Base-by-base conservation (phyloP, 768 basidiomycete species). In the Arthromyces matolae region DNA sequence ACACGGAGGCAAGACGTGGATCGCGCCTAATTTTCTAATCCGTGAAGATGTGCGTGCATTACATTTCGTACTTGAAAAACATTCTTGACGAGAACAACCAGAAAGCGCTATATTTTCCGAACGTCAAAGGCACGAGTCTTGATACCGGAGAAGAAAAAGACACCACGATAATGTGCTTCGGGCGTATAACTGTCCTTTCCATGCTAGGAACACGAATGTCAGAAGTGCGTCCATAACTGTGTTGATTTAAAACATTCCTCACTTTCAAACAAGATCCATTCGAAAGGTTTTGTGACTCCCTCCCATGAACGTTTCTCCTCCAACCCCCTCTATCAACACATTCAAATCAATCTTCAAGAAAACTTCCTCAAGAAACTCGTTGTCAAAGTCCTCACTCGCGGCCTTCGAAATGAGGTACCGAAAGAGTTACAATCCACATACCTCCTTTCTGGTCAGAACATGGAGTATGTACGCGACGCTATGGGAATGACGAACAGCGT, bases 1-100 rank as follows among this genome's bases (percentile, higher is more conserved):
- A 34, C 80, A 92, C 56, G 93, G 92, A 13, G 95, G 95, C 13
- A 98, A 98, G 70, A 86, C 88, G 8, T 98, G 92, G 93, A 80
- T 93, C 42, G 93, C 93, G 9, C 94, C 93, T 1, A 82, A 78
- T 18, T 86, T 89, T 18, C 73, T 97, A 57, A 93, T 98, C 53
- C 81, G 84, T 23, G 89, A 93, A 70, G 91, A 95, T 55, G 94
- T 94, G 60, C 56, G n/a, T n/a, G n/a, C n/a, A n/a, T n/a, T n/a
- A n/a, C n/a, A 89, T 76, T 23, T 14, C 35, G 12, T 7, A 10
- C 9, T 12, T 38, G 24, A 13, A 20, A 16, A 22, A 38, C 14
- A 33, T 8, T 32, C 5, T 42, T 55, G n/a, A 55, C 20, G 40
- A n/a, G 33, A 12, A 41, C 9, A 18, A 16, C 14, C 60, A 98